phyloP scores from a whole-genome alignment of 169 alveolate species.

The Plasmodium gallinaceum region DNA sequence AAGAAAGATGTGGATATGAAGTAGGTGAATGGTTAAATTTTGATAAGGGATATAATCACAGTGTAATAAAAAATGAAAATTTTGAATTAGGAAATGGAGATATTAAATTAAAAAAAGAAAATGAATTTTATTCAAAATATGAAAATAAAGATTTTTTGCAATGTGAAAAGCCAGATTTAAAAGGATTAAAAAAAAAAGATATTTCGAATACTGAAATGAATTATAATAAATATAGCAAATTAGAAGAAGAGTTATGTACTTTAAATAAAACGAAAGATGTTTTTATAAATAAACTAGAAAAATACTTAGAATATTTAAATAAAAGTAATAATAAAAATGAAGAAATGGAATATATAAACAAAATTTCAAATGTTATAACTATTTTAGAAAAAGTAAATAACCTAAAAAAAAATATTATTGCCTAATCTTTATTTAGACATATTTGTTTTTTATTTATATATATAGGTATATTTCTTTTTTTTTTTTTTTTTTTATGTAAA shows the following conservation, averaged over 20 bases:
- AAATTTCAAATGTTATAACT: conserved; percentile 6
- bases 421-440: not conserved
- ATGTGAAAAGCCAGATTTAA: conserved; percentile 5
- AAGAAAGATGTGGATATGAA: conserved; percentile 71
- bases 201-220: not conserved
- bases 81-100: not conserved
- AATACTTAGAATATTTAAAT: conserved; percentile 7
- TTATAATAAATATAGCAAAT: conserved; percentile 25
- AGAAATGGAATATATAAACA: conserved; percentile 25
- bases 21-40: conserved; percentile 32
- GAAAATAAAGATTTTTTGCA: not conserved
- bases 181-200: conserved; percentile 18
- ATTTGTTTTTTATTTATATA: not conserved
- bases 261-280: conserved; percentile 41
- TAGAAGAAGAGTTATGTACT: conserved; percentile 33
- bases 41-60: not conserved
- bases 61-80: not conserved
- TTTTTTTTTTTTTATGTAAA: not conserved
- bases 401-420: conserved; percentile 20
- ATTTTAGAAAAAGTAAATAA: conserved; percentile 45
- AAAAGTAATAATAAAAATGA: conserved; percentile 20
- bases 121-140: not conserved
- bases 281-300: conserved; percentile 32
- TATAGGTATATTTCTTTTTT: conserved; percentile 1
- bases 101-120: not conserved